Evolutionary conservation across 2,329 filamentous ascomycete genomes (phyloP).

Genomic region (Fusarium pilosicola): DNA sequence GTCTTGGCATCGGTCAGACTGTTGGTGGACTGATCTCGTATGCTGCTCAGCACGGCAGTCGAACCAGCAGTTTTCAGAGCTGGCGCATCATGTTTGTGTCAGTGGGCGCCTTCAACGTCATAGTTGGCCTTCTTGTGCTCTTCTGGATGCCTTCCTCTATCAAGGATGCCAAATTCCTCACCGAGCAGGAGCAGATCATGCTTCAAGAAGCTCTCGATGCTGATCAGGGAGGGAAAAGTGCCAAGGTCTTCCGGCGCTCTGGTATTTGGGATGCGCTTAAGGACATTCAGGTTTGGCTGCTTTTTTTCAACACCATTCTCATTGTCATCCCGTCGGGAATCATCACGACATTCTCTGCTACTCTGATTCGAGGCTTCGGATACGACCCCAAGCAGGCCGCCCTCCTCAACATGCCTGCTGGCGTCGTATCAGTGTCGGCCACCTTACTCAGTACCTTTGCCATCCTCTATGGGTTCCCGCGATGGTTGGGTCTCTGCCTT

Average conservation of each 20-base stretch:
- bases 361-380: background rate
- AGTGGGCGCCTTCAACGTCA: background rate
- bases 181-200: background rate
- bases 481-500: constrained; percentile 7
- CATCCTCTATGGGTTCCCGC: background rate
- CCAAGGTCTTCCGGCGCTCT: background rate
- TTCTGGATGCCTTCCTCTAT: constrained; percentile 13
- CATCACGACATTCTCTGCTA: constrained; percentile 1
- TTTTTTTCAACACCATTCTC: constrained; percentile 4
- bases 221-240: background rate
- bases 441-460: constrained; percentile 3
- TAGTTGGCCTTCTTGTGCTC: background rate
- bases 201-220: constrained; percentile 2
- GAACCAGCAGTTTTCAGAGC: background rate
- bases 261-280: constrained; percentile 9
- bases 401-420: constrained; percentile 8
- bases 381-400: background rate
- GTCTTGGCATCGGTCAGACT: constrained; percentile 1
- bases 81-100: constrained; percentile 13
- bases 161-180: constrained; percentile 4
- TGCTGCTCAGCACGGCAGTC: constrained; percentile 3
- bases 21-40: constrained; percentile 8
- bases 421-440: background rate
- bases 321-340: constrained; percentile 9
- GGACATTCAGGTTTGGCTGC: constrained; percentile 1